Evolutionary conservation across 768 basidiomycete species (phyloP), one percentile per base, ranked within the genome.

Genomic region (Imleria badia): DNA sequence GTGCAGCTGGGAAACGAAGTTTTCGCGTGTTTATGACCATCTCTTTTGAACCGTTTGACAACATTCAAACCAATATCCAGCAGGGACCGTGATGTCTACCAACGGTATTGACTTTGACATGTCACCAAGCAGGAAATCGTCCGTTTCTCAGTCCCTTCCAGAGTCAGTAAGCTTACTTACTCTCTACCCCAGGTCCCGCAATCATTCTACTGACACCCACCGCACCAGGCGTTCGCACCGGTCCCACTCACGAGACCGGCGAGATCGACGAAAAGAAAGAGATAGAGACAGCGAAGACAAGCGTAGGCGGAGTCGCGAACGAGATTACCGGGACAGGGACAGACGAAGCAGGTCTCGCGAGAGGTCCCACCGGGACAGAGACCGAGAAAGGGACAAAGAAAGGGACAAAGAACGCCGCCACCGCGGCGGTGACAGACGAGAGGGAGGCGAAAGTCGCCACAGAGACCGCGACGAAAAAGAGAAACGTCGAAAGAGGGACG

Each of bases 191-290:
- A 85, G 85, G 52, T 86, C 85, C 57, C 84, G 87, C 62, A 86
- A 86, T 66, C 82, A 83, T 68, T 90, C 89, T 4, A 84, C 84
- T 35, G 89, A 90, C 67, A 91, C 89, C 11, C 82, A 84, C 60
- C 83, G 81, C 41, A 90, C 88, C 20, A 80, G 77, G 60, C 80
- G 81, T 54, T 91, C 89, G 44, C 87, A 89, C 63, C 78, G 83
- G 56, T 92, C 91, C 11, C 75, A 73, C 48, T 91, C 90, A 22
- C 77, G 81, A 61, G 88, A 87, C 51, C 75, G 60, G 22, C 64
- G 70, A 43, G 69, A 70, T 45, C 61, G 77, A 46, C 75, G 87
- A 47, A 77, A 75, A 33, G 76, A 76, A 56, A 75, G 63, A 49
- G 81, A 87, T 5, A 75, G 69, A 46, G 77, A 81, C 42, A 80